These are phyloP conservation scores for Auxenochlorella pyrenoidosa DNA, from an alignment of 139 green algal genomes.

Conservation along the genomic window DNA sequence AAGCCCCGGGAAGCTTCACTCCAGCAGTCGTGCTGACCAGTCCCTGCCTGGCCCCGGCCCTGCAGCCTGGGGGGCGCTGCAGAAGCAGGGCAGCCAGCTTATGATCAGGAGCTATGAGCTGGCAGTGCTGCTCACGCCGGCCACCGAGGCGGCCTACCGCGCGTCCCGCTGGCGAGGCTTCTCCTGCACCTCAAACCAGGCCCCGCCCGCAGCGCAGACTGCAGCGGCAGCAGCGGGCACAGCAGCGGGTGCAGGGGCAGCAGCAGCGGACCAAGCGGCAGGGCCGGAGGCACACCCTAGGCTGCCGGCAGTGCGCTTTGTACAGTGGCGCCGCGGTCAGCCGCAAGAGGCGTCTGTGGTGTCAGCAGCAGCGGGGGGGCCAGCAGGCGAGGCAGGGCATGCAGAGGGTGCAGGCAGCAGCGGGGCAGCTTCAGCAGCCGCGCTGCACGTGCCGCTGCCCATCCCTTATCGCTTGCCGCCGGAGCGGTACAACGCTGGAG, in stretches of 20 bases:
- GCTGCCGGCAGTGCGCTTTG: constrained; percentile 12
- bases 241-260: not conserved
- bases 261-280: not conserved
- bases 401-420: not conserved
- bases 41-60: not conserved
- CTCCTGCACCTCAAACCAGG: constrained; percentile 11
- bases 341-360: not conserved
- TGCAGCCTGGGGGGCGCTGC: constrained; percentile 85
- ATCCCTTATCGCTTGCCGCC: constrained; percentile 42
- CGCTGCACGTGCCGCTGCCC: constrained; percentile 36
- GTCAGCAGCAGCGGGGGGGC: not conserved
- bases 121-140: constrained; percentile 73
- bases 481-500: not conserved
- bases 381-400: not conserved
- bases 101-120: constrained; percentile 82
- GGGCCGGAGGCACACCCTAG: not conserved
- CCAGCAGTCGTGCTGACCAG: not conserved
- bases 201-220: not conserved
- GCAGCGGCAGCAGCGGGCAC: not conserved
- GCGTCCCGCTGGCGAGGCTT: constrained; percentile 36
- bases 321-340: constrained; percentile 20
- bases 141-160: constrained; percentile 60
- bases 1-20: not conserved
- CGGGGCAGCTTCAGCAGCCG: too few species aligned
- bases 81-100: constrained; percentile 67